phyloP scores from a whole-genome alignment of 495 filamentous ascomycete genomes.

The Penicillium simplicissimum region DNA sequence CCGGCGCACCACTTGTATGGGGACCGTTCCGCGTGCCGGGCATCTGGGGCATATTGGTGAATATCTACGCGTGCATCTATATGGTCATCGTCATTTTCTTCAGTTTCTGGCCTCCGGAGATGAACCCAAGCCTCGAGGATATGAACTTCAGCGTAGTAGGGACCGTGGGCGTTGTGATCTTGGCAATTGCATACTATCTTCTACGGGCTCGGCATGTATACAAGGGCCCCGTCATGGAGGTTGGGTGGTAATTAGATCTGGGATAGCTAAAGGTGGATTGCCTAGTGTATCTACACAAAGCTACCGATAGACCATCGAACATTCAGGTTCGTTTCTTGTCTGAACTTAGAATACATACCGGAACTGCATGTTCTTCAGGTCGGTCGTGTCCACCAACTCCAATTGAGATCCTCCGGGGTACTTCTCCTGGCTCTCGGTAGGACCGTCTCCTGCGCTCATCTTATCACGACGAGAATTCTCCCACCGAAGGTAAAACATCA shows the following conservation, averaged over 20 bases:
- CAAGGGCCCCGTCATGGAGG: slow-evolving; percentile 29
- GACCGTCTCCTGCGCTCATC: not conserved
- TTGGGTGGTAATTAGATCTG: not conserved
- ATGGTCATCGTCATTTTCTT: slow-evolving; percentile 42
- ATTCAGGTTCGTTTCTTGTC: not conserved
- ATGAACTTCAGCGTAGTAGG: slow-evolving; percentile 53
- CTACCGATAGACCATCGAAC: not conserved
- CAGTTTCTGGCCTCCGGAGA: slow-evolving; percentile 45
- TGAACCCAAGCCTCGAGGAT: slow-evolving; percentile 33
- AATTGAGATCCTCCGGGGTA: not conserved
- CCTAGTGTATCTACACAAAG: not conserved
- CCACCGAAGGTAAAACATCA: slow-evolving; percentile 24
- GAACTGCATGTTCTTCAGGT: slow-evolving; percentile 19
- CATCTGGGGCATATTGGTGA: slow-evolving; percentile 44
- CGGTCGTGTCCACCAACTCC: slow-evolving; percentile 14
- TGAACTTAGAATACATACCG: slow-evolving; percentile 16
- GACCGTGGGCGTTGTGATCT: slow-evolving; percentile 34
- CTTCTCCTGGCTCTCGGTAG: slow-evolving; percentile 7
- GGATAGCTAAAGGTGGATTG: not conserved
- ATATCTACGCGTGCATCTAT: slow-evolving; percentile 39
- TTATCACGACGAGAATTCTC: slow-evolving; percentile 19
- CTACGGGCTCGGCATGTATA: slow-evolving; percentile 29
- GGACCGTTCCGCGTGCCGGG: slow-evolving; percentile 50
- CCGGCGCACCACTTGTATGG: slow-evolving; percentile 40
- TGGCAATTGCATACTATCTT: slow-evolving; percentile 38